These are phyloP conservation scores for Apium graveolens DNA, from an alignment of 129 eudicot genomes.

Conservation along the genomic window DNA sequence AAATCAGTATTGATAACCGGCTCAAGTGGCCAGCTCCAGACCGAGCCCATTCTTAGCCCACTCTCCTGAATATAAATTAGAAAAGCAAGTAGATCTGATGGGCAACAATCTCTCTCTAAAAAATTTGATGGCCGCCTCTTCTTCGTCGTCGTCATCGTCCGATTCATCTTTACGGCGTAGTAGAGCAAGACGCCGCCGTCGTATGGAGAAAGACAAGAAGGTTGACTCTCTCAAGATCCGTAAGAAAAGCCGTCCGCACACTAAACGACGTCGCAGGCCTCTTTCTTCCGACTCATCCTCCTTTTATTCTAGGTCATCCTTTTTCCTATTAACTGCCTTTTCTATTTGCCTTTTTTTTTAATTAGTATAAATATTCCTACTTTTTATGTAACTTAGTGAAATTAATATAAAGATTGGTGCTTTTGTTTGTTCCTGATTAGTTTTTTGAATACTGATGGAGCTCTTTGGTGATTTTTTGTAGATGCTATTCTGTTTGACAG, in stretches of 20 bases:
- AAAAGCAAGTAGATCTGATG: background rate
- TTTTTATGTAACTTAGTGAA: background rate
- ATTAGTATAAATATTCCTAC: background rate
- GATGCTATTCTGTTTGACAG: background rate
- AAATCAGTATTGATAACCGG: no score
- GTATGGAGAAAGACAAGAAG: conserved; percentile 25
- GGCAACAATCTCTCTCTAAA: background rate
- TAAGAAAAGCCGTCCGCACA: conserved; percentile 50
- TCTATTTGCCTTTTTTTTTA: background rate
- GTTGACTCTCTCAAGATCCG: conserved; percentile 45
- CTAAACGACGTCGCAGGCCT: conserved; percentile 68
- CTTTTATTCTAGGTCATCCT: conserved; percentile 51
- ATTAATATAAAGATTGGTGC: background rate
- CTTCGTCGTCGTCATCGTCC: conserved; percentile 37
- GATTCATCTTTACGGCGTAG: conserved; percentile 40
- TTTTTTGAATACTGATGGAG: background rate
- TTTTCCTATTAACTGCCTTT: background rate
- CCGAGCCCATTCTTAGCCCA: no score
- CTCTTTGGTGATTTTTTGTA: background rate
- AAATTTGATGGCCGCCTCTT: conserved; percentile 35
- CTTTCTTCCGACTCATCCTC: conserved; percentile 29
- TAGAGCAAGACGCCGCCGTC: conserved; percentile 42
- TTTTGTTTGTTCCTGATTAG: background rate
- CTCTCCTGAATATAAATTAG: background rate
- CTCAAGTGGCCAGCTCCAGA: no score